phyloP scores from a whole-genome alignment of 2,329 filamentous ascomycete genomes.

The Aspergillus viridinutans region DNA sequence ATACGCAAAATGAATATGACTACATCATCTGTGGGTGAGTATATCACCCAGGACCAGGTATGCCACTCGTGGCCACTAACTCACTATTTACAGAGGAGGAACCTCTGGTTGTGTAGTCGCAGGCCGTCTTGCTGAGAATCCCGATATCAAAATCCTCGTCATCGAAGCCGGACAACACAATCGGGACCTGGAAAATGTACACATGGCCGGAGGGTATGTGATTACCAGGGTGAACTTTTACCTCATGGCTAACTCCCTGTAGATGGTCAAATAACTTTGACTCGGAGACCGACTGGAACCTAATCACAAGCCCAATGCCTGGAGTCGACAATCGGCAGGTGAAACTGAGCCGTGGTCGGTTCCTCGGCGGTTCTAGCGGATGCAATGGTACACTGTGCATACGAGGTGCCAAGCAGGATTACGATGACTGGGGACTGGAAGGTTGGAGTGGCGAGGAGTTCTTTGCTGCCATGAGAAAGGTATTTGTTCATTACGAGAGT shows the following conservation, averaged over 20 bases:
- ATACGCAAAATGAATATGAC: slow-evolving; percentile 17
- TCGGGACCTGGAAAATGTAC: slow-evolving; percentile 43
- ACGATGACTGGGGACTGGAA: slow-evolving; percentile 52
- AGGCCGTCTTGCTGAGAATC: slow-evolving; percentile 45
- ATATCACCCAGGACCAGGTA: not conserved
- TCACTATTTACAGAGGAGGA: slow-evolving; percentile 35
- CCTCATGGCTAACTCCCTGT: not conserved
- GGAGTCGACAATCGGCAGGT: slow-evolving; percentile 40
- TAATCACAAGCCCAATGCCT: slow-evolving; percentile 37
- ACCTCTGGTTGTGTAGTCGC: slow-evolving; percentile 49
- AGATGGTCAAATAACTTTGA: slow-evolving; percentile 43
- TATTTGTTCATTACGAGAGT: slow-evolving; percentile 48
- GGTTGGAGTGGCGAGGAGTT: slow-evolving; percentile 57
- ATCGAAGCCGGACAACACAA: slow-evolving; percentile 48
- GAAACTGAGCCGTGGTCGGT: slow-evolving; percentile 42
- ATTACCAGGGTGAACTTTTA: not conserved
- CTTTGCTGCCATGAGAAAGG: slow-evolving; percentile 55
- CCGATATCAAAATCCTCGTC: slow-evolving; percentile 39
- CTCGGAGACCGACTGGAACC: slow-evolving; percentile 44
- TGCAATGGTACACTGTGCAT: slow-evolving; percentile 45
- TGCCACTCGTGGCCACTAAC: not conserved
- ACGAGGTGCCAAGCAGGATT: slow-evolving; percentile 42
- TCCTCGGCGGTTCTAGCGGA: slow-evolving; percentile 41
- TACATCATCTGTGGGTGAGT: slow-evolving; percentile 31
- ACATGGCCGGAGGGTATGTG: slow-evolving; percentile 41